Conservation (phyloP, 2,329 filamentous ascomycete genomes). For the Hypomyces rosellus region DNA sequence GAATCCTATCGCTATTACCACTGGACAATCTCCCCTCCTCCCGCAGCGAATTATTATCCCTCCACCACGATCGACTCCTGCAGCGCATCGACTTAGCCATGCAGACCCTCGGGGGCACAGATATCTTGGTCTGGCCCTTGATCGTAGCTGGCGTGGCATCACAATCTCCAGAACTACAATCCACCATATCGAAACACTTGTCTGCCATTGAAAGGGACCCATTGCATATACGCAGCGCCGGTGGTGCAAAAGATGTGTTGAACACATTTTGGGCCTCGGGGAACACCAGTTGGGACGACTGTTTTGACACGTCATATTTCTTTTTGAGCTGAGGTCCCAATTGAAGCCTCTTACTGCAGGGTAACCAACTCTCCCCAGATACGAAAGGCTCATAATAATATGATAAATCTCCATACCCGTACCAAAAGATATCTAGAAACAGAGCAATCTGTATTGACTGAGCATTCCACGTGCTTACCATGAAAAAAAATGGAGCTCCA, state of each 20-base stretch:
- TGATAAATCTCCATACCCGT: too few relatives aligned
- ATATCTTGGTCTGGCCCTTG: background rate
- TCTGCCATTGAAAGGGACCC: background rate
- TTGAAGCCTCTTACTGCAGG: background rate
- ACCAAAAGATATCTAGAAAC: too few relatives aligned
- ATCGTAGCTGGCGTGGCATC: background rate
- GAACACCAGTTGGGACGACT: background rate
- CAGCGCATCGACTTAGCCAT: background rate
- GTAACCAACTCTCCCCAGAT: background rate
- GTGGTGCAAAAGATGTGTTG: background rate
- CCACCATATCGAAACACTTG: background rate
- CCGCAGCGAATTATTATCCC: background rate
- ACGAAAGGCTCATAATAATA: too few relatives aligned
- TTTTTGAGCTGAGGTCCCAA: background rate
- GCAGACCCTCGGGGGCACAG: background rate
- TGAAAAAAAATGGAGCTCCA: too few relatives aligned
- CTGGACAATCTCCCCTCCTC: background rate
- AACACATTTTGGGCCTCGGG: background rate
- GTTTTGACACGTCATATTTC: slow-evolving; percentile 1
- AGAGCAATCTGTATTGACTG: too few relatives aligned
- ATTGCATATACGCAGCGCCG: background rate
- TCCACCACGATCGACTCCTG: background rate
- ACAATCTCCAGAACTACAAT: background rate
- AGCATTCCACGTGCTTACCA: too few relatives aligned
- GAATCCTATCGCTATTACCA: background rate